phyloP scores from a whole-genome alignment of 2,329 filamentous ascomycete species.

The Canariomyces notabilis region DNA sequence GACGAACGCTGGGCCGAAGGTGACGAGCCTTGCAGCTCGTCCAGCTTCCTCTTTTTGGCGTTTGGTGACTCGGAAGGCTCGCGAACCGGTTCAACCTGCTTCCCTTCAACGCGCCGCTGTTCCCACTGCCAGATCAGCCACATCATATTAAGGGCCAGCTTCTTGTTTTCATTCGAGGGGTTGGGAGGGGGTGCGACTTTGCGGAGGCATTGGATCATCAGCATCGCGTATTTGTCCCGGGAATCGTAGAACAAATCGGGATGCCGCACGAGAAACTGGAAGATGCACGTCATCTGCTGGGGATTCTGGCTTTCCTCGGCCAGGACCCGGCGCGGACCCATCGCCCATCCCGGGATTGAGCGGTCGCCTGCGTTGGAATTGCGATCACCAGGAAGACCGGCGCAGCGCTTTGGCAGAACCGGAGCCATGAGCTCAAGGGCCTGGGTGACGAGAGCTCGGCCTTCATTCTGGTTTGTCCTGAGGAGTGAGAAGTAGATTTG shows the following conservation, averaged over 20 bases:
- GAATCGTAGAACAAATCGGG: slow-evolving; percentile 93
- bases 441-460: slow-evolving; percentile 84
- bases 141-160: slow-evolving; percentile 85
- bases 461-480: slow-evolving; percentile 92
- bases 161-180: slow-evolving; percentile 86
- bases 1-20: slow-evolving; percentile 47
- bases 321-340: slow-evolving; percentile 82
- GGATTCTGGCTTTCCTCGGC: slow-evolving; percentile 92
- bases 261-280: slow-evolving; percentile 91
- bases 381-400: slow-evolving; percentile 59
- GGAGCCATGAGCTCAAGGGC: slow-evolving; percentile 93
- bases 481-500: slow-evolving; percentile 92
- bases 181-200: slow-evolving; percentile 83
- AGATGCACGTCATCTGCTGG: slow-evolving; percentile 94
- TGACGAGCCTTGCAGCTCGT: slow-evolving; percentile 49
- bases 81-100: slow-evolving; percentile 34
- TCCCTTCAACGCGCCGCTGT: slow-evolving; percentile 67
- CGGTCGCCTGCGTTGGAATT: slow-evolving; percentile 35
- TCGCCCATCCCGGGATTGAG: slow-evolving; percentile 68
- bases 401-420: slow-evolving; percentile 80
- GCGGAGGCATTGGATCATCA: slow-evolving; percentile 81
- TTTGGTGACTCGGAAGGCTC: slow-evolving; percentile 64
- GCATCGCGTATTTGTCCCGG: slow-evolving; percentile 80
- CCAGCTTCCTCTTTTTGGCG: slow-evolving; percentile 70
- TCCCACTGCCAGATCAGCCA: slow-evolving; percentile 92